Base-by-base conservation (phyloP, 805 yeast species). In the Metschnikowia matae region DNA sequence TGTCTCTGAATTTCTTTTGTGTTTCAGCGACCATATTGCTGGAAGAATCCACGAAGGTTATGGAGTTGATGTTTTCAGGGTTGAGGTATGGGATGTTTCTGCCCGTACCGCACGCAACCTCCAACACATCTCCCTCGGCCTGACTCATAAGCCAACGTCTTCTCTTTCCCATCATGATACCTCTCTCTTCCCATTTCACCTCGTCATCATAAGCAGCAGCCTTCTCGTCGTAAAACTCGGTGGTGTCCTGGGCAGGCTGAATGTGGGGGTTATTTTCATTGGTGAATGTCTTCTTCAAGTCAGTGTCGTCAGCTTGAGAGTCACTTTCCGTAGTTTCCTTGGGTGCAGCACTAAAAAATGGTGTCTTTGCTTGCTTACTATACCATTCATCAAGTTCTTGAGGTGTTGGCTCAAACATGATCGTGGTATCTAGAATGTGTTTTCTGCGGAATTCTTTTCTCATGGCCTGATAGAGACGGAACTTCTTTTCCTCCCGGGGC, bases 31-130 rank as follows among this genome's bases (percentile, higher is more conserved):
- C 83, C 99, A 94, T 94, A 51, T 85, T 82, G 41, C 74, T 65
- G 0, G 97, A 87, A 1, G 97, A 79, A 65, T 94, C 99, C 44
- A 91, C 68, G 59, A 87, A 89, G 0, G 98, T 92, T 36, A 89
- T 79, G 0, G 96, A 86, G 44, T 78, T 75, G 31, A 92, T 70
- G 26, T 72, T 64, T 1, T 79, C 74, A 1, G 55, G 51, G 48
- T 84, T 78, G 58, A 89, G 68, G 63, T 85, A 91, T 44, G 85
- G 83, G 50, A 92, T 79, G 64, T 94, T 94, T 67, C 98, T 79
- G 6, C 99, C 98, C 0, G 99, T 94, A 51, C 99, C 99, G 63
- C 96, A 88, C 0, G 97, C 85, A 10, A 92, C 94, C 67, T 94
- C 99, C 50, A 94, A 71, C 1, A 90, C 97, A 63, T 94, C 97